These are phyloP conservation scores for Zygosaccharomyces gambellarensis DNA, from an alignment of 805 yeast species.

Conservation along the genomic window DNA sequence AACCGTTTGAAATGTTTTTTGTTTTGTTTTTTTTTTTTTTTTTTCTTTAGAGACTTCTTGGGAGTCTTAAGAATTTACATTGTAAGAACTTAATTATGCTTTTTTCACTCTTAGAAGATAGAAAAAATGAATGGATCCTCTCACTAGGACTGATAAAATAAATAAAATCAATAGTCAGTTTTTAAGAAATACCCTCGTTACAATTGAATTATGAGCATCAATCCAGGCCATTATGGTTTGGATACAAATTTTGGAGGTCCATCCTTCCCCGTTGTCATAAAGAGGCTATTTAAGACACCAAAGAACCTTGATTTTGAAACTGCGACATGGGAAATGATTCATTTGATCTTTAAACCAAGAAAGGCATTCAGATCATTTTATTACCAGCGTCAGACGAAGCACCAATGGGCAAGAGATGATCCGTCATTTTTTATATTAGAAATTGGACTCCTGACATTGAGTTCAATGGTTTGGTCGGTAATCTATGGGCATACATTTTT, in stretches of 20 bases:
- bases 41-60: background rate
- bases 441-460: conserved; percentile 57
- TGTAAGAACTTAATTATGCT: background rate
- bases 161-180: background rate
- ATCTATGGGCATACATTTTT: conserved; percentile 63
- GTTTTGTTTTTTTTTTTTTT: background rate
- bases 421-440: conserved; percentile 80
- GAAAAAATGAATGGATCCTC: background rate
- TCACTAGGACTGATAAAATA: background rate
- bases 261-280: conserved; percentile 33
- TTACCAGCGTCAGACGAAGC: conserved; percentile 73
- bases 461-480: conserved; percentile 88
- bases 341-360: conserved; percentile 68
- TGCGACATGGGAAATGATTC: conserved; percentile 85
- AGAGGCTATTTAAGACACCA: conserved; percentile 61
- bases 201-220: background rate
- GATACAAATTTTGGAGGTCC: conserved; percentile 8
- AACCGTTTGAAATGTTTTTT: background rate
- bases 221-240: conserved; percentile 6
- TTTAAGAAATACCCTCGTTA: background rate
- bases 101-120: background rate
- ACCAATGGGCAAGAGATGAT: conserved; percentile 85
- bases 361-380: conserved; percentile 78
- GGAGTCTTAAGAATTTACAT: background rate
- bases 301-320: conserved; percentile 81